Percentiles rank a stretch among this genome's conserved stretches.
phyloP scores from a whole-genome alignment of 1,284 basidiomycete species.

The Ustilago sp. region DNA sequence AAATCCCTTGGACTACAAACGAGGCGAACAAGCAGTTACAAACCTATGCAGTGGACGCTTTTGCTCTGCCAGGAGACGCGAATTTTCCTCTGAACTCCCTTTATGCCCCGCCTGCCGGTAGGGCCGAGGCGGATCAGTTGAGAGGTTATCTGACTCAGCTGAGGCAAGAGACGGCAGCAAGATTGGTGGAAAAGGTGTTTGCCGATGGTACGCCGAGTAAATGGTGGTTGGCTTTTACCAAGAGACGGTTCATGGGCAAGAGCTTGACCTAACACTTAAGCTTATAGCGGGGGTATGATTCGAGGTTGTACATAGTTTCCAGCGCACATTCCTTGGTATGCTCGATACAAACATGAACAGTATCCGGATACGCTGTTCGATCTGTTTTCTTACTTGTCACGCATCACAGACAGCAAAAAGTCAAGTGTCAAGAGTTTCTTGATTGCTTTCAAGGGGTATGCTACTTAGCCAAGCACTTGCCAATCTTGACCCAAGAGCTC shows the following conservation, averaged over 20 bases:
- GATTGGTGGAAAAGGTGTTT: constrained; percentile 89
- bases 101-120: constrained; percentile 82
- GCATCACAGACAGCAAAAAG: not conserved
- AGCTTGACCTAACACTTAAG: constrained; percentile 38
- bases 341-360: not conserved
- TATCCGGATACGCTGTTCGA: too few species aligned
- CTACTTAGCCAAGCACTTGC: constrained; percentile 55
- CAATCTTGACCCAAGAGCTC: constrained; percentile 75
- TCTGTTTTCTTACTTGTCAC: not conserved
- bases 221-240: constrained; percentile 99
- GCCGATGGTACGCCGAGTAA: constrained; percentile 91
- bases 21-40: constrained; percentile 90
- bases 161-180: constrained; percentile 87
- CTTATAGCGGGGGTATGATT: too few species aligned
- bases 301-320: not conserved
- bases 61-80: constrained; percentile 94
- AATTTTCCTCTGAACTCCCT: constrained; percentile 93
- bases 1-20: constrained; percentile 71
- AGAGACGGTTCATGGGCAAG: constrained; percentile 69
- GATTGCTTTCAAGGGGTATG: not conserved
- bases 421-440: not conserved
- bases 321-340: too few species aligned
- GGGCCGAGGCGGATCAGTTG: constrained; percentile 88
- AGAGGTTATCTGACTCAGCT: constrained; percentile 92
- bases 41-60: constrained; percentile 87